These are phyloP conservation scores for Rutstroemia sydowiana DNA, from an alignment of 2,329 filamentous ascomycete genomes.

Conservation along the genomic window DNA sequence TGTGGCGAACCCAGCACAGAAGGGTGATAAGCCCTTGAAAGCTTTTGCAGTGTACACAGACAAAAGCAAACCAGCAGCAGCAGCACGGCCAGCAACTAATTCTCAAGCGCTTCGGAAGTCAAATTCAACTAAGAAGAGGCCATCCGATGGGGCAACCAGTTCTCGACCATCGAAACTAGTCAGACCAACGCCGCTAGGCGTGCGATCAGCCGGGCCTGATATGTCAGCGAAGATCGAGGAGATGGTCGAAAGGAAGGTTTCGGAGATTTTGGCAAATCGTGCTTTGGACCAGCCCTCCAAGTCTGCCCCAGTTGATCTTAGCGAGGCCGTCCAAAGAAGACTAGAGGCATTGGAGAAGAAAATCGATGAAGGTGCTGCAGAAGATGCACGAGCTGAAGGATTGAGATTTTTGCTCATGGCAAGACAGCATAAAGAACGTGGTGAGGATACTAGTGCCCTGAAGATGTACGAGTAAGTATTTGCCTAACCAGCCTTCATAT, in stretches of 20 bases:
- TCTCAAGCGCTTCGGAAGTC: constrained; percentile 25
- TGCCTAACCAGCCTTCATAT: not conserved
- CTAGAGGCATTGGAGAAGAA: constrained; percentile 79
- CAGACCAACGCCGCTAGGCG: constrained; percentile 28
- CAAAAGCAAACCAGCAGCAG: constrained; percentile 46
- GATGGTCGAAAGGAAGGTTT: constrained; percentile 85
- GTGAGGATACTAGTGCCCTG: constrained; percentile 70
- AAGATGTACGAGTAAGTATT: constrained; percentile 56
- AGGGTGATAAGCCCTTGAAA: constrained; percentile 68
- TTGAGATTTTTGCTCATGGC: constrained; percentile 83
- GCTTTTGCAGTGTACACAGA: constrained; percentile 84
- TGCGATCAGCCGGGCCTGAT: constrained; percentile 30
- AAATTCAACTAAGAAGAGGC: constrained; percentile 30
- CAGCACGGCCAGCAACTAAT: constrained; percentile 26
- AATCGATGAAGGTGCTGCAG: constrained; percentile 59
- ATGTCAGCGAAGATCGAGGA: constrained; percentile 76
- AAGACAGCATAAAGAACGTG: constrained; percentile 78
- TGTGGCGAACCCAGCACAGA: constrained; percentile 51
- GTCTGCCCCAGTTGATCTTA: constrained; percentile 44
- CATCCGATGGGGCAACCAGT: constrained; percentile 24
- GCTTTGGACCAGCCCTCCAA: constrained; percentile 49
- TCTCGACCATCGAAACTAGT: constrained; percentile 43
- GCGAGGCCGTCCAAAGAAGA: constrained; percentile 70
- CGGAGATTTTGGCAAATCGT: constrained; percentile 77
- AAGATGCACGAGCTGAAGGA: constrained; percentile 73